Conservation (phyloP, 768 basidiomycete species). For the Coprinopsis strossmayeri region DNA sequence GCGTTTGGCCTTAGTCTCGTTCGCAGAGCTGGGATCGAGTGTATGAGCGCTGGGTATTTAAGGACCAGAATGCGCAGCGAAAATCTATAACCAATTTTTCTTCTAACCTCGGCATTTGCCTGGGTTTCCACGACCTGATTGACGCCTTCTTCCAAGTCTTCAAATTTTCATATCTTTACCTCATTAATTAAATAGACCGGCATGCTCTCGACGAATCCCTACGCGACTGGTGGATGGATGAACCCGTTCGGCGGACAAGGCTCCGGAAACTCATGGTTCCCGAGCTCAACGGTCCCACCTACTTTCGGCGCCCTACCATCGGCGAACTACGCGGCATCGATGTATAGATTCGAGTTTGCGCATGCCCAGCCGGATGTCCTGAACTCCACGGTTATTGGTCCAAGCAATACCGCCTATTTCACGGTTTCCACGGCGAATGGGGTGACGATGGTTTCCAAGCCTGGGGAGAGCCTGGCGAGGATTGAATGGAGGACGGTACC, state of each 20-base stretch:
- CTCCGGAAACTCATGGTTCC: conserved; percentile 13
- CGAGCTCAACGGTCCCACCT: conserved; percentile 14
- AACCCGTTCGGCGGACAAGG: conserved; percentile 22
- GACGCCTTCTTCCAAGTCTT: too few species aligned
- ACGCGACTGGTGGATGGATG: conserved; percentile 24
- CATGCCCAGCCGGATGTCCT: conserved; percentile 34
- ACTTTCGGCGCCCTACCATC: conserved; percentile 22
- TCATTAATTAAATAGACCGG: too few species aligned
- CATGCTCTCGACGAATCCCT: conserved; percentile 23
- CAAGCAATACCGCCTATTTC: conserved; percentile 33
- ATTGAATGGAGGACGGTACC: conserved; percentile 31
- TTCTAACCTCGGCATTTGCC: too few species aligned
- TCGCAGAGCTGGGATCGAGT: too few species aligned
- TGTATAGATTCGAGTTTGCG: conserved; percentile 18
- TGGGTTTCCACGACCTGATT: too few species aligned
- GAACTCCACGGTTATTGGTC: conserved; percentile 37
- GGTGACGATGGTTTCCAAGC: conserved; percentile 32
- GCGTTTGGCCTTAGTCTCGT: too few species aligned
- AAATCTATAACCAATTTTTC: too few species aligned
- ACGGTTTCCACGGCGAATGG: conserved; percentile 27
- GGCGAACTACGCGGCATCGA: not conserved
- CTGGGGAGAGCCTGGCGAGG: conserved; percentile 27
- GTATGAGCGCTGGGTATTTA: too few species aligned
- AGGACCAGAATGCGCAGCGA: too few species aligned
- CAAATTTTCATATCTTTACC: too few species aligned